These are phyloP conservation scores for Geosmithia putterillii DNA, from an alignment of 2,329 filamentous ascomycete genomes.

Conservation along the genomic window DNA sequence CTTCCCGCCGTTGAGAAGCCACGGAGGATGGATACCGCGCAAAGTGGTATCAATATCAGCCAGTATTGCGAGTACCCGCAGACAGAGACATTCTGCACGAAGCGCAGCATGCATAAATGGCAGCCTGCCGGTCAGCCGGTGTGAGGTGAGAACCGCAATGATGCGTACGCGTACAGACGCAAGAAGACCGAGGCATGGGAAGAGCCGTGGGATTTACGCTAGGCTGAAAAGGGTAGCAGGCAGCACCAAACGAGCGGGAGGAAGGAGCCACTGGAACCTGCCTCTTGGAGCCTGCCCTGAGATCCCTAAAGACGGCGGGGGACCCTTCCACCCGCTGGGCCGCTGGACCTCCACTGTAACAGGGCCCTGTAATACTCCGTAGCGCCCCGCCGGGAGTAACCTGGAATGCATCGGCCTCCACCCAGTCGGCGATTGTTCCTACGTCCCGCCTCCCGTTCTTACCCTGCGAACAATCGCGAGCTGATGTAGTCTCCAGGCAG, in stretches of 20 bases:
- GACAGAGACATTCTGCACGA: neutral
- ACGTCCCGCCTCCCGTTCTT: neutral
- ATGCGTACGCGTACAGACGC: neutral
- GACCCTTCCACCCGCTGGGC: no score
- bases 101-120: neutral
- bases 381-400: no score
- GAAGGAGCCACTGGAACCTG: neutral
- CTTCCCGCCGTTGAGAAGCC: no score
- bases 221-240: neutral
- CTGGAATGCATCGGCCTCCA: no score
- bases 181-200: neutral
- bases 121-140: neutral
- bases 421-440: no score
- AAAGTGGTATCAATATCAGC: no score
- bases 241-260: neutral
- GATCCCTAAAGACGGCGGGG: neutral
- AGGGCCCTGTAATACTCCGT: no score
- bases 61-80: no score
- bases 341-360: no score
- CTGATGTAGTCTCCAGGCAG: neutral
- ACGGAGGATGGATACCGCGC: no score
- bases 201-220: neutral
- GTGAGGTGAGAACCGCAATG: neutral
- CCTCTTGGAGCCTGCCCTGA: neutral
- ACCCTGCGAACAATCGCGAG: neutral